Percentiles rank a stretch among this genome's conserved stretches.
These are phyloP conservation scores for Amanita molliuscula DNA, from an alignment of 768 basidiomycete species.

Conservation along the genomic window DNA sequence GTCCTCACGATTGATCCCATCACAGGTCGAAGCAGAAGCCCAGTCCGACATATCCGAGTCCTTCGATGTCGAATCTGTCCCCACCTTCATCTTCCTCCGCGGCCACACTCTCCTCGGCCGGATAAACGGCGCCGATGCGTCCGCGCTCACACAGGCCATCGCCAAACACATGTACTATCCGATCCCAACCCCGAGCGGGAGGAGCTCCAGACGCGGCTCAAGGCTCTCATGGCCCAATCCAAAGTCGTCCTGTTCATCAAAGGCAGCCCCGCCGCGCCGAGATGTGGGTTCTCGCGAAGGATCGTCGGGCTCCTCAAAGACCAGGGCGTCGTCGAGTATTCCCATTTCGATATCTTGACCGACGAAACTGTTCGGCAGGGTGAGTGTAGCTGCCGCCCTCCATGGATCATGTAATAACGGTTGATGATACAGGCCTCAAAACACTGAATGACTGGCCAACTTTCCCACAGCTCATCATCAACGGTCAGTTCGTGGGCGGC, in stretches of 20 bases:
- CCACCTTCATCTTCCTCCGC: slow-evolving; percentile 73
- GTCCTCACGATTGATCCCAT: background rate
- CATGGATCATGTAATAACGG: slow-evolving; percentile 6
- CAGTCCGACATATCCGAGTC: slow-evolving; percentile 82
- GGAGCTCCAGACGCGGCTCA: slow-evolving; percentile 53
- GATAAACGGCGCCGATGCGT: slow-evolving; percentile 73
- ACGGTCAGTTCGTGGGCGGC: slow-evolving; percentile 90
- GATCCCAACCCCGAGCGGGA: slow-evolving; percentile 35
- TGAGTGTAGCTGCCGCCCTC: too few relatives aligned
- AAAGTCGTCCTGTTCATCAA: slow-evolving; percentile 88
- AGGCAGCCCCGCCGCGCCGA: slow-evolving; percentile 64
- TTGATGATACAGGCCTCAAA: slow-evolving; percentile 41
- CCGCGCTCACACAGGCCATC: slow-evolving; percentile 49
- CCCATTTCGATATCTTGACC: slow-evolving; percentile 72
- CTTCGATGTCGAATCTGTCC: slow-evolving; percentile 87
- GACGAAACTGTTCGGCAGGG: slow-evolving; percentile 80
- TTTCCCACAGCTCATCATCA: slow-evolving; percentile 76
- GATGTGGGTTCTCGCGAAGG: slow-evolving; percentile 79
- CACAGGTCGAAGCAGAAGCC: slow-evolving; percentile 76
- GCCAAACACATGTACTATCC: slow-evolving; percentile 45
- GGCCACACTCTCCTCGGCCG: slow-evolving; percentile 80
- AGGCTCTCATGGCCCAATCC: slow-evolving; percentile 65
- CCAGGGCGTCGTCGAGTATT: slow-evolving; percentile 54
- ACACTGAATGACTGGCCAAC: slow-evolving; percentile 86
- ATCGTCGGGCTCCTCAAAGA: slow-evolving; percentile 60